Conservation (phyloP, 768 basidiomycete species). For the Tricholoma terreum region DNA sequence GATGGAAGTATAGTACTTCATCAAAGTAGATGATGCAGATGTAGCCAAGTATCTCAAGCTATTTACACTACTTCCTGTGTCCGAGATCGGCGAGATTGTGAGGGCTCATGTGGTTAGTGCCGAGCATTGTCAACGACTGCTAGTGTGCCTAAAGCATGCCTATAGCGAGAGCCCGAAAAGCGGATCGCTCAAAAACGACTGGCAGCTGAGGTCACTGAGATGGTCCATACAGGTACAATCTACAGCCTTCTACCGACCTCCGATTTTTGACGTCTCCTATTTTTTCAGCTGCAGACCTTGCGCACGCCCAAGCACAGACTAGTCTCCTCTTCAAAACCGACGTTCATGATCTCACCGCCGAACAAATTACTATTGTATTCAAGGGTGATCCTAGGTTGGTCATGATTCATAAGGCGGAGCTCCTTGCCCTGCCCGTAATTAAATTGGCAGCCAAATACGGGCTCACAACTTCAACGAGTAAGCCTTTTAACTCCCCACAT, state of each 20-base stretch:
- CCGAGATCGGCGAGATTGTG: constrained; percentile 56
- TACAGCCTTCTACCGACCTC: neutral
- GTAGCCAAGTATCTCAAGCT: constrained; percentile 76
- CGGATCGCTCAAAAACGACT: constrained; percentile 46
- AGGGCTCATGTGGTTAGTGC: constrained; percentile 53
- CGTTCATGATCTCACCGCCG: constrained; percentile 45
- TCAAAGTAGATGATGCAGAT: constrained; percentile 76
- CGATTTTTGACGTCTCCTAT: neutral
- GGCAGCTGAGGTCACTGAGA: constrained; percentile 52
- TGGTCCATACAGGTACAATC: constrained; percentile 41
- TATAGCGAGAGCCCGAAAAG: constrained; percentile 39
- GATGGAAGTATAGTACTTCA: constrained; percentile 68
- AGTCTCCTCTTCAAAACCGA: constrained; percentile 43
- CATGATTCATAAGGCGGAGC: constrained; percentile 45
- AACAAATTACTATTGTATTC: constrained; percentile 60
- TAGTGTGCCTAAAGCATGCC: neutral
- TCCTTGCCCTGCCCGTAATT: constrained; percentile 50
- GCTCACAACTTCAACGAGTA: constrained; percentile 63
- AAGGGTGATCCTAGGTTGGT: constrained; percentile 63
- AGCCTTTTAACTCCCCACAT: constrained; percentile 16
- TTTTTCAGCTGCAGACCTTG: constrained; percentile 35
- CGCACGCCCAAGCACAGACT: constrained; percentile 41
- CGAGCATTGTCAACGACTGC: neutral
- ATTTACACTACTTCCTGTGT: constrained; percentile 71
- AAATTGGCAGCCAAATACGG: constrained; percentile 61